Evolutionary conservation across 1,139 yeast genomes (phyloP), one percentile per base, ranked within the genome.

Genomic region (Yamadazyma songkhlaensis): DNA sequence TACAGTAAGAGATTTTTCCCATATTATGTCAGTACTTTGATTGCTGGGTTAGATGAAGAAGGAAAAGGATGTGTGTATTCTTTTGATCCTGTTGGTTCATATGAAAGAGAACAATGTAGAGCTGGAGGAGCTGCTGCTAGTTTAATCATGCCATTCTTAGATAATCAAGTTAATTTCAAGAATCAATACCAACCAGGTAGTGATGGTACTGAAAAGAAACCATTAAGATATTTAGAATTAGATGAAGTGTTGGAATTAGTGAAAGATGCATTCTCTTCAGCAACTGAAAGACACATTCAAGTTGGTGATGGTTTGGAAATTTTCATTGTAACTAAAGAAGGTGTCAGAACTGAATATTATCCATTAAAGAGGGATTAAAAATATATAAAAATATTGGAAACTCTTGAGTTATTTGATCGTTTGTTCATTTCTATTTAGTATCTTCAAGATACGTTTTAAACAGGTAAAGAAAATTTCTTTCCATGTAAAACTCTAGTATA

Each of bases 71-170:
- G 96, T 2, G 88, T 92, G 28, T 92, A 86, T 61, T 89, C 97
- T 6, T 92, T 88, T 59, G 98, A 92, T 59, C 98, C 98, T 1
- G 96, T 92, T 41, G 98, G 98, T 5, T 87, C 96, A 2, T 94
- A 92, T 59, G 98, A 94, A 66, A 80, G 97, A 55, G 97, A 90
- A 60, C 96, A 89, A 59, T 88, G 97, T 65, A 79, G 97, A 55
- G 97, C 97, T 1, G 97, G 96, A 44, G 98, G 98, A 32, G 94
- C 97, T 6, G 97, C 97, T 25, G 94, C 97, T 2, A 81, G 92
- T 49, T 77, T 92, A 62, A 89, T 92, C 53, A 90, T 89, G 94
- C 98, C 98, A 4, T 92, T 92, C 61, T 77, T 92, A 56, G 98
- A 92, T 62, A 92, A 90, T 63, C 98, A 94, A 69, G 98, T 94